Evolutionary conservation across 805 yeast species (phyloP).

Genomic region (Suhomyces vadensis): DNA sequence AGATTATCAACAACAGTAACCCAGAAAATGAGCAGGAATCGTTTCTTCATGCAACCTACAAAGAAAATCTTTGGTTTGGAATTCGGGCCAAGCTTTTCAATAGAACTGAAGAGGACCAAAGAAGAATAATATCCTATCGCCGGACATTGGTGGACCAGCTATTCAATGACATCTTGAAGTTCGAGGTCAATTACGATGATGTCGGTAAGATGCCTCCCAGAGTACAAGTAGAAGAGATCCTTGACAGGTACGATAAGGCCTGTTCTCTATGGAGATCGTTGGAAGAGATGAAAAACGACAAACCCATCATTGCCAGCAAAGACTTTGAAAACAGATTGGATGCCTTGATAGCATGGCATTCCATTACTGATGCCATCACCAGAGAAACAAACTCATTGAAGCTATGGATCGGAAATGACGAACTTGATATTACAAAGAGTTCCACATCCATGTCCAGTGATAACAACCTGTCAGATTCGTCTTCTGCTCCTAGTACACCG

Average conservation of each 20-base stretch:
- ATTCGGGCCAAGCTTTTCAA: slow-evolving; percentile 80
- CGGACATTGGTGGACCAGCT: slow-evolving; percentile 73
- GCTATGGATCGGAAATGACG: slow-evolving; percentile 84
- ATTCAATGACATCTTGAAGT: slow-evolving; percentile 65
- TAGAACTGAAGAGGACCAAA: slow-evolving; percentile 77
- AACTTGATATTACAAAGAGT: slow-evolving; percentile 59
- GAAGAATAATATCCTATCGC: slow-evolving; percentile 63
- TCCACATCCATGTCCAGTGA: slow-evolving; percentile 19
- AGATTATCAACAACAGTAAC: slow-evolving; percentile 54
- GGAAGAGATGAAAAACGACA: slow-evolving; percentile 75
- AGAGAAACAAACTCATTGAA: slow-evolving; percentile 61
- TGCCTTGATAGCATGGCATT: slow-evolving; percentile 82
- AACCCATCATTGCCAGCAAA: slow-evolving; percentile 64
- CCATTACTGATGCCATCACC: slow-evolving; percentile 68
- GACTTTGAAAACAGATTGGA: slow-evolving; percentile 68
- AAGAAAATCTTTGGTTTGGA: slow-evolving; percentile 84
- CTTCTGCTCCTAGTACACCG: slow-evolving; percentile 11
- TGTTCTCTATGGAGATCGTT: slow-evolving; percentile 78
- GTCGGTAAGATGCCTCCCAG: slow-evolving; percentile 31
- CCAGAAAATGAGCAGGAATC: slow-evolving; percentile 44
- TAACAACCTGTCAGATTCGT: slow-evolving; percentile 15
- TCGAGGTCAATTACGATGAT: slow-evolving; percentile 52
- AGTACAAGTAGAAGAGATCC: slow-evolving; percentile 52
- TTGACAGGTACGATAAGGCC: slow-evolving; percentile 63
- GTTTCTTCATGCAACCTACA: slow-evolving; percentile 53